A percentile compares a stretch with the other conserved stretches of the same genome.
phyloP scores from a whole-genome alignment of 2,329 filamentous ascomycete genomes.

The Sporothrix inflata region DNA sequence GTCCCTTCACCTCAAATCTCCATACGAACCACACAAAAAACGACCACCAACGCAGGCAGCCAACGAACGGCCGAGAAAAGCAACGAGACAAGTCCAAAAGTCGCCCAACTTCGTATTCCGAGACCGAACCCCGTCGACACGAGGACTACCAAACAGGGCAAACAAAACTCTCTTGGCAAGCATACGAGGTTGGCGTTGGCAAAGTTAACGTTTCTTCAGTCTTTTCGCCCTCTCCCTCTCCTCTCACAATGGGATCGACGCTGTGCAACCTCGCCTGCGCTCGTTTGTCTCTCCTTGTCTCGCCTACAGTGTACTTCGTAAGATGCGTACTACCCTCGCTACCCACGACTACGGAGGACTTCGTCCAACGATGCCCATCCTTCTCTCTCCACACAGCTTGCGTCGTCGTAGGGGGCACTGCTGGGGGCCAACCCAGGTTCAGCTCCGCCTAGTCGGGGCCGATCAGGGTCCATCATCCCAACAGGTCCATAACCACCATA shows the following conservation, averaged over 20 bases:
- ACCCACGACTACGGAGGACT: no score
- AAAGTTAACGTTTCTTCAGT: background rate
- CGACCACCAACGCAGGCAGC: background rate
- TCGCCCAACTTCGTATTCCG: slow-evolving; percentile 9
- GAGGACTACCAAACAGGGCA: background rate
- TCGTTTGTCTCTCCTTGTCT: background rate
- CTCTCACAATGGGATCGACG: background rate
- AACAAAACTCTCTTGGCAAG: background rate
- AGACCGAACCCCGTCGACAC: background rate
- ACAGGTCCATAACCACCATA: background rate
- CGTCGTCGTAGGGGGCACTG: background rate
- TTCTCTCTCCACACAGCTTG: background rate
- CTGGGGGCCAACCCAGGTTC: background rate
- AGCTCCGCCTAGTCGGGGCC: slow-evolving; percentile 8
- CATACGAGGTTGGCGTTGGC: background rate
- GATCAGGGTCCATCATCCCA: slow-evolving; percentile 1
- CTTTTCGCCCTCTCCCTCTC: background rate
- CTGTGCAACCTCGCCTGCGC: background rate
- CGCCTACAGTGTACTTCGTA: background rate
- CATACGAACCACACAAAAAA: background rate
- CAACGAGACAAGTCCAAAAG: background rate
- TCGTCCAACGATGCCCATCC: background rate
- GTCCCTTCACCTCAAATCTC: background rate
- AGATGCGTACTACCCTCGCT: no score
- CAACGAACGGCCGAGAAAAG: background rate